These are phyloP conservation scores for Tephrocybe sp. DNA, from an alignment of 768 basidiomycete genomes.

Conservation along the genomic window DNA sequence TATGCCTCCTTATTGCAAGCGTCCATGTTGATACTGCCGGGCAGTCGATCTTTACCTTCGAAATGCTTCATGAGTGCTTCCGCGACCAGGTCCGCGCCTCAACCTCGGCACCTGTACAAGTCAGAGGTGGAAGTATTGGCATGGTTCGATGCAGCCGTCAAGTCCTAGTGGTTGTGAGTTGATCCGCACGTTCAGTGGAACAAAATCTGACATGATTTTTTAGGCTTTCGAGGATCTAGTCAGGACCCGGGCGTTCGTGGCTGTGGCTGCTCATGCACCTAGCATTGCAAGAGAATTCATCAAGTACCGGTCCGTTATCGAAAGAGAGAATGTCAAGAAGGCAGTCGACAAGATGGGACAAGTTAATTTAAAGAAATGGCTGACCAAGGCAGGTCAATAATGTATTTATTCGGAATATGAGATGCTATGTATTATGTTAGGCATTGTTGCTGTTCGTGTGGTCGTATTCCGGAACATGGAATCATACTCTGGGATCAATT, in stretches of 20 bases:
- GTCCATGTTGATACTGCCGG: slow-evolving; percentile 76
- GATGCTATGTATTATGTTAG: background rate
- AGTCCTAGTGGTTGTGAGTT: slow-evolving; percentile 64
- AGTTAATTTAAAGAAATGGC: slow-evolving; percentile 75
- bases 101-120: slow-evolving; percentile 68
- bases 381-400: slow-evolving; percentile 57
- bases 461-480: no score
- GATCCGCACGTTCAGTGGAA: background rate
- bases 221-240: slow-evolving; percentile 80
- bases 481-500: no score
- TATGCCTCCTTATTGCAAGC: slow-evolving; percentile 84
- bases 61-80: slow-evolving; percentile 83
- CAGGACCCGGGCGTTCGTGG: slow-evolving; percentile 51
- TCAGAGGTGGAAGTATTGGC: slow-evolving; percentile 72
- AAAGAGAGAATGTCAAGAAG: slow-evolving; percentile 62
- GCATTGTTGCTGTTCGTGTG: background rate
- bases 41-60: slow-evolving; percentile 81
- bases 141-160: slow-evolving; percentile 66
- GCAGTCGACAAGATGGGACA: slow-evolving; percentile 66
- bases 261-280: slow-evolving; percentile 44
- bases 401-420: slow-evolving; percentile 17
- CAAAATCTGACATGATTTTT: background rate
- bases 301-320: slow-evolving; percentile 67
- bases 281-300: slow-evolving; percentile 66
- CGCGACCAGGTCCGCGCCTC: slow-evolving; percentile 72